Base-by-base conservation (phyloP, 2,329 filamentous ascomycete genomes). In the Curvularia hawaiiensis region DNA sequence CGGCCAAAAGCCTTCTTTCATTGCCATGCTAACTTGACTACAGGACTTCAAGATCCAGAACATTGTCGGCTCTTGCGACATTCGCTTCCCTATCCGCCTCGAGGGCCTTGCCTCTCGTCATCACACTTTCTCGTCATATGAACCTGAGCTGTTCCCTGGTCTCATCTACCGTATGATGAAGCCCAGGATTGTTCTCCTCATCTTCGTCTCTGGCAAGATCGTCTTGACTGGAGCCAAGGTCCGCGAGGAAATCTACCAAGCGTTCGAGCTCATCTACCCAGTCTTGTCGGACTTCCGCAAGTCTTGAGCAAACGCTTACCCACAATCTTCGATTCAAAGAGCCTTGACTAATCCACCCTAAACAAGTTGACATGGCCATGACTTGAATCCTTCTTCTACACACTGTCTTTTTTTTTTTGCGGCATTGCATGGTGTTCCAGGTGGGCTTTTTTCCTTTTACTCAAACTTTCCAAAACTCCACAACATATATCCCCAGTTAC, bases 131-230 rank as follows among this genome's bases (percentile, higher is more conserved):
- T 73, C 70, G 40, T 97, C 93, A 56, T 99, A 99, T 79, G 95
- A 99, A 79, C 95, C 95, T 67, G 95, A 99, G 77, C 79, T 99
- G 77, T 99, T 98, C 86, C 95, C 95, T 73, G 95, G 95, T 87
- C 88, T 99, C 51, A 99, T 99, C 81, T 99, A 99, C 82, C 92
- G 95, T 78, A 99, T 99, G 95, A 97, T 98, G 84, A 98, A 98
- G 84, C 95, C 95, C 20, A 98, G 98, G 88, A 97, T 98, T 68
- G 94, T 98, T 52, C 88, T 98, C 26, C 83, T 98, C 75, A 97
- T 99, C 79, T 98, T 98, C 82, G 94, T 98, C 72, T 95, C 90
- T 73, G 95, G 94, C 74, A 98, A 98, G 85, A 98, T 98, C 62
- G 95, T 98, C 72, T 85, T 98, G 75, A 98, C 95, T 41, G 95